Base-by-base conservation (phyloP, 1,139 yeast species). In the Kazachstania sp. region DNA sequence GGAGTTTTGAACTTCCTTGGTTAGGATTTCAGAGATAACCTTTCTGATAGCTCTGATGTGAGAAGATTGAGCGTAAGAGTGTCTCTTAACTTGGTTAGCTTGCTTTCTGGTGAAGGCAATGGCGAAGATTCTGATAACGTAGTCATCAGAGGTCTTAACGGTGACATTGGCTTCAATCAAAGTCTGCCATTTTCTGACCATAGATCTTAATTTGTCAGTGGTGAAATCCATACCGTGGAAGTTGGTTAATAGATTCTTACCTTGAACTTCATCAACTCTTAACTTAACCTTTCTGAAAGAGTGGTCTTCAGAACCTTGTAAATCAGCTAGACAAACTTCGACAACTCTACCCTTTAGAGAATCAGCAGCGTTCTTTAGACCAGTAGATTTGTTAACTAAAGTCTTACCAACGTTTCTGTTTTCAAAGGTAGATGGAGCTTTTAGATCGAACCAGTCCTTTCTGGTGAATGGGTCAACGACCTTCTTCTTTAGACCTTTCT, bases 381-480 rank as follows among this genome's bases (percentile, higher is more conserved):
- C 95, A 63, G 95, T 83, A 55, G 94, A 83, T 72, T 85, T 84
- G 92, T 86, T 86, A 71, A 86, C 90, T 67, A 86, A 77, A 63
- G 95, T 86, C 83, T 86, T 86, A 73, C 95, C 95, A 68, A 85
- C 95, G 69, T 84, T 83, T 75, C 95, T 84, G 83, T 83, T 83
- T 74, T 85, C 95, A 67, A 86, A 86, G 66, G 95, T 85, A 68
- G 95, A 81, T 69, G 95, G 95, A 61, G 95, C 95, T 79, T 86
- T 86, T 77, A 86, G 83, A 73, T 83, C 90, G 74, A 77, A 86
- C 95, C 95, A 86, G 68, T 86, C 95, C 78, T 86, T 86, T 73
- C 85, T 84, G 81, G 92, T 77, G 86, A 86, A 86, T 70, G 95
- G 95, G 80, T 86, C 95, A 64, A 85, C 90, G 71, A 82, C 87